These are phyloP conservation scores for Amoebophrya sp. DNA, from an alignment of 169 alveolate species.

Conservation along the genomic window DNA sequence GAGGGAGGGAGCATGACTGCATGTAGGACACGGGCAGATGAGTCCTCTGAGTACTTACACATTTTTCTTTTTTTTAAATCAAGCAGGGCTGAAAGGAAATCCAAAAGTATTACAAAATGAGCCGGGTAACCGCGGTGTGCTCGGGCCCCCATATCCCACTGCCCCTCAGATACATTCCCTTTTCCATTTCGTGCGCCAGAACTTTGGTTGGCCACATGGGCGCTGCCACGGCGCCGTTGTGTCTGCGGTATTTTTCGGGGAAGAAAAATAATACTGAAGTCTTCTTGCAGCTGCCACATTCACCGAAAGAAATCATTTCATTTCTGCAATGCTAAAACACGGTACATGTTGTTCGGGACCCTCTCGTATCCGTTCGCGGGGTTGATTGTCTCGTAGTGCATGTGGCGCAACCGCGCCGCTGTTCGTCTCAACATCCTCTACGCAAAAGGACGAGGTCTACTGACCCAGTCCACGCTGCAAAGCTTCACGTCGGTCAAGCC, in stretches of 20 bases:
- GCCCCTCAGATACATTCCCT: background rate
- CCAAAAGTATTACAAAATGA: background rate
- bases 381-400: slow-evolving; percentile 6
- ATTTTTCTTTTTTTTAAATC: too few species aligned
- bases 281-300: too few species aligned
- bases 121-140: background rate
- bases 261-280: too few species aligned
- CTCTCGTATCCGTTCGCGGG: background rate
- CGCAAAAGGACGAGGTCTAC: background rate
- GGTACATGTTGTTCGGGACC: background rate
- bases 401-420: background rate
- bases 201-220: background rate
- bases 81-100: too few species aligned
- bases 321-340: too few species aligned
- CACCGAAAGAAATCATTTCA: too few species aligned
- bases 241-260: too few species aligned
- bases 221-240: background rate
- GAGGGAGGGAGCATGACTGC: too few species aligned
- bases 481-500: too few species aligned
- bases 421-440: background rate
- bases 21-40: too few species aligned
- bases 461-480: too few species aligned
- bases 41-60: too few species aligned
- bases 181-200: background rate
- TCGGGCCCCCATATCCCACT: background rate